Conservation (phyloP, 495 filamentous ascomycete genomes). For the Neurospora sp. region DNA sequence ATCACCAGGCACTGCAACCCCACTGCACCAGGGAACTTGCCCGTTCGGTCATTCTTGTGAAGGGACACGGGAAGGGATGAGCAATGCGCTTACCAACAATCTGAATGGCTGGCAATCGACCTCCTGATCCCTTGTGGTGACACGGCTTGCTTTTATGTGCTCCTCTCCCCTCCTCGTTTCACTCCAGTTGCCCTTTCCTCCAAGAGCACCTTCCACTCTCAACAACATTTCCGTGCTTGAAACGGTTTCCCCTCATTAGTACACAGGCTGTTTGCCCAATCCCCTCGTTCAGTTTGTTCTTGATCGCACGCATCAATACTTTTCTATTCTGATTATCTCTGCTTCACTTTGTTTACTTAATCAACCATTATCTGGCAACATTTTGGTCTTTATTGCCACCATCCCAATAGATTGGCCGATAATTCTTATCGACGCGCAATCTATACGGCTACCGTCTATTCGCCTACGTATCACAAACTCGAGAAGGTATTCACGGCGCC, state of each 20-base stretch:
- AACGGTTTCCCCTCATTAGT: not conserved
- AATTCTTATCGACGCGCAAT: not conserved
- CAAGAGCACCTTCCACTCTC: not conserved
- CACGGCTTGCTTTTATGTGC: not conserved
- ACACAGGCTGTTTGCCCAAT: not conserved
- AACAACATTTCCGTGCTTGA: not conserved
- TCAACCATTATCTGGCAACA: not conserved
- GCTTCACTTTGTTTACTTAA: not conserved
- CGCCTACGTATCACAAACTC: not conserved
- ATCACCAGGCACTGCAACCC: not conserved
- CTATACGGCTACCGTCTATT: not conserved
- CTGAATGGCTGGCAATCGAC: not conserved
- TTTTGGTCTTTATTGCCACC: not conserved
- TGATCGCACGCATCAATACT: not conserved
- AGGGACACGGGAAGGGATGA: not conserved
- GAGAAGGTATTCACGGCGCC: not conserved
- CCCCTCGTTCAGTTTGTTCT: not conserved
- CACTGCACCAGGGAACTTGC: not conserved
- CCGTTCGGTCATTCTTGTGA: not conserved
- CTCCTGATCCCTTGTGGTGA: not conserved
- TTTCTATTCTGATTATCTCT: not conserved
- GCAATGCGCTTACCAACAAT: not conserved
- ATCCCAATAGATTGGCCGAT: not conserved
- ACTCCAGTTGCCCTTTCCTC: not conserved
- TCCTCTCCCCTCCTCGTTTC: not conserved